phyloP scores from a whole-genome alignment of 805 yeast species.

The Suhomyces faveliae region DNA sequence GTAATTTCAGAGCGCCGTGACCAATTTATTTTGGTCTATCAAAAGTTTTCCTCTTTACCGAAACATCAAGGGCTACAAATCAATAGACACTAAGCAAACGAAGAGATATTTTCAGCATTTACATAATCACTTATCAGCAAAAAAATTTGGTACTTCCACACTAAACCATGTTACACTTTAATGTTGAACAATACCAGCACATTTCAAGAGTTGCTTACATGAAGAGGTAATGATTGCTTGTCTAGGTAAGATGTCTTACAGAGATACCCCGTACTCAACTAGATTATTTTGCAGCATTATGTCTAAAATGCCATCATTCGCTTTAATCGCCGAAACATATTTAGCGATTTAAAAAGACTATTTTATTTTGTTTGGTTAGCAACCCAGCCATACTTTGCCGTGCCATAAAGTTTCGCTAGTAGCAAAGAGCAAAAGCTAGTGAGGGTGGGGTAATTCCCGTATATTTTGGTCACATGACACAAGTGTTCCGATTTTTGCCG shows the following conservation, averaged over 20 bases:
- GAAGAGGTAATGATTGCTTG: background rate
- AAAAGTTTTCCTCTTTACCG: background rate
- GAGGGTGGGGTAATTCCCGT: background rate
- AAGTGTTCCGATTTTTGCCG: background rate
- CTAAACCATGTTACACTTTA: background rate
- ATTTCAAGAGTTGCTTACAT: too few species aligned
- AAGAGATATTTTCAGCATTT: background rate
- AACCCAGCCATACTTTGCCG: background rate
- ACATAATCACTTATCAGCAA: background rate
- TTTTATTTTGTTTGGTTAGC: background rate
- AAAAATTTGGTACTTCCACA: background rate
- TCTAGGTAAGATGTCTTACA: background rate
- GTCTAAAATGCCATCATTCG: background rate
- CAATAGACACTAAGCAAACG: background rate
- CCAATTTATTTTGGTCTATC: background rate
- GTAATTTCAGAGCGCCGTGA: background rate
- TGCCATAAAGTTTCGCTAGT: background rate
- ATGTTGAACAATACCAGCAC: too few species aligned
- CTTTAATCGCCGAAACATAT: background rate
- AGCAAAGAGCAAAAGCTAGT: background rate
- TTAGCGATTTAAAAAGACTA: background rate
- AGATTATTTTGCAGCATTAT: background rate
- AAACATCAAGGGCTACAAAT: background rate
- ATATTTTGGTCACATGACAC: background rate
- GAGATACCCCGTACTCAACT: background rate